Evolutionary conservation across 202 grass and related monocot genomes (phyloP), one percentile per base, ranked within the genome.

Genomic region (Schoenoplectus tabernaemontani): DNA sequence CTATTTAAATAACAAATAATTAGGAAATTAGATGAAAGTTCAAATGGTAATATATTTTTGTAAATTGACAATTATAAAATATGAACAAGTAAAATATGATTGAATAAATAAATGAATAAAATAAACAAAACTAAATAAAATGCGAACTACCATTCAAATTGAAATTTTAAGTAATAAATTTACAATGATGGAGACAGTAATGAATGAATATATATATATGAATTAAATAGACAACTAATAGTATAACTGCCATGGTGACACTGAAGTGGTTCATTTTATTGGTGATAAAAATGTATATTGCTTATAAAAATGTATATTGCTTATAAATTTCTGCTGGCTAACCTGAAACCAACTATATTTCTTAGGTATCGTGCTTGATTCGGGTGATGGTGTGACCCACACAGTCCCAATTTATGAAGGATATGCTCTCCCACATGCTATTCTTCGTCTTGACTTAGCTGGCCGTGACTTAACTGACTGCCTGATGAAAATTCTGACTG

Each of bases 321-420:
- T 3, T 71, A 26, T 41, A 48, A 4, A 70, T 47, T 71, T 48
- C 70, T 82, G 44, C 63, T 50, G 19, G 32, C 42, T 81, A 28
- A 81, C 15, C 50, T 69, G 58, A 7, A 80, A 32, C 37, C 9
- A 37, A 69, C 41, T 51, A 56, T 47, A 11, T 57, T 59, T 1
- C 71, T 3, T 80, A 92, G 93, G 93, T 84, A 92, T 90, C 59
- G 93, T 92, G 12, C 86, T 96, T 57, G 89, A 96, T 78, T 96
- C 93, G 4, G 93, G 93, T 78, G 93, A 96, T 77, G 93, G 93
- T 33, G 93, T 96, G 36, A 96, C 85, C 63, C 93, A 96, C 89
- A 92, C 93, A 22, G 93, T 96, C 13, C 93, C 93, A 2, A 96
- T 96, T 63, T 96, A 96, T 58, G 92, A 96, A 33, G 92, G 92